Base-by-base conservation (phyloP, 176 grass and related monocot species). In the Lolium perenne region DNA sequence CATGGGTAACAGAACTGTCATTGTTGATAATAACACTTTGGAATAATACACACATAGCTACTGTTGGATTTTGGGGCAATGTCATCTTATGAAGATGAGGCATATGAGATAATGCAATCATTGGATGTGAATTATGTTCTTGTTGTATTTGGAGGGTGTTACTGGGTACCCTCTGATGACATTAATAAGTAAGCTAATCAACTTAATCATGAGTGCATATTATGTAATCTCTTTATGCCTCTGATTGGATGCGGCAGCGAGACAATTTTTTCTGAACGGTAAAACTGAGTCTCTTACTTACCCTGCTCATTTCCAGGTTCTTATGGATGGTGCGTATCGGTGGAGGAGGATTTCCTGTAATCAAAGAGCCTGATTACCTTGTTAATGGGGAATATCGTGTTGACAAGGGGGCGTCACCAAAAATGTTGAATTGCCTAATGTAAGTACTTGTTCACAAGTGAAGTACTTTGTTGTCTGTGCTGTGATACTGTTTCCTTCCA, bases 381-480 rank as follows among this genome's bases (percentile, higher is more conserved):
- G 94, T 96, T 54, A 99, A 99, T 23, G 97, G 97, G 41, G 97
- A 99, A 57, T 99, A 94, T 80, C 97, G 94, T 81, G 77, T 99
- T 85, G 97, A 99, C 74, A 99, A 99, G 67, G 97, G 97, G n/a
- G 97, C 97, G 66, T 89, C 97, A 21, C 92, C 92, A 85, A 99
- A 99, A 90, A 96, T 99, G 97, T 89, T 99, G 85, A 99, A 99
- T 43, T 99, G 97, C 86, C 89, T 99, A 82, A 99, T 99, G 97
- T 99, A 94, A 94, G 92, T 76, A 75, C 77, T 17, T 11, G 73
- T 86, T 47, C 26, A 18, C 26, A 18, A 41, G 14, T 11, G 0
- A 53, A 10, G 3, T 43, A 80, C 6, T 41, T 75, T 41, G 56
- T 41, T 62, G 15, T 41, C 22, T 41, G 40, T n/a, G 60, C 23